These are phyloP conservation scores for Zoysia japonica DNA, from an alignment of 176 grass and related monocot genomes.

Conservation along the genomic window DNA sequence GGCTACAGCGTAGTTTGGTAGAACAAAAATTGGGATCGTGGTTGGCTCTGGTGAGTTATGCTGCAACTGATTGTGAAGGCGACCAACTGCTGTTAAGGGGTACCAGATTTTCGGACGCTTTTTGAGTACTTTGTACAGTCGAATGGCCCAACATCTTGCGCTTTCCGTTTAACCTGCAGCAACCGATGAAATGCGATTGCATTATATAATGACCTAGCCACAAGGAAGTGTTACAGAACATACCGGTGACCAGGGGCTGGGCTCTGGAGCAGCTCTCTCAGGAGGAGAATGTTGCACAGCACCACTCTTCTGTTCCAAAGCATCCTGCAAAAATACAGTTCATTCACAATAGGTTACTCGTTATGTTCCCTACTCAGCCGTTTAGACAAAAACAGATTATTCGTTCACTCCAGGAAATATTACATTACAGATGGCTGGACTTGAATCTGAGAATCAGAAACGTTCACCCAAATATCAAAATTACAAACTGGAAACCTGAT, in stretches of 20 bases:
- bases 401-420: not conserved
- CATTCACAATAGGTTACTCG: not conserved
- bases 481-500: not conserved
- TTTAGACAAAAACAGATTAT: not conserved
- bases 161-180: constrained; percentile 74
- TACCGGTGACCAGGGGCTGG: constrained; percentile 95
- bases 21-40: constrained; percentile 15
- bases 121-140: constrained; percentile 75
- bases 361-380: constrained; percentile 5
- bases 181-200: not conserved
- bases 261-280: constrained; percentile 62
- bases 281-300: constrained; percentile 88
- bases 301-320: constrained; percentile 75
- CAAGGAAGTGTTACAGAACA: not conserved
- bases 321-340: constrained; percentile 54
- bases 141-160: constrained; percentile 63
- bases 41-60: not conserved
- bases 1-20: not conserved
- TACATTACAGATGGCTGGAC: not conserved
- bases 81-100: constrained; percentile 9
- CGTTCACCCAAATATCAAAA: constrained; percentile 15
- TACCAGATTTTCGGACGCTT: constrained; percentile 39
- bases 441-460: not conserved
- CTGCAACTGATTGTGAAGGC: not conserved
- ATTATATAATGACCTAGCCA: not conserved